Evolutionary conservation across 164 flowering plant species (phyloP).

Genomic region (Houttuynia cordata): DNA sequence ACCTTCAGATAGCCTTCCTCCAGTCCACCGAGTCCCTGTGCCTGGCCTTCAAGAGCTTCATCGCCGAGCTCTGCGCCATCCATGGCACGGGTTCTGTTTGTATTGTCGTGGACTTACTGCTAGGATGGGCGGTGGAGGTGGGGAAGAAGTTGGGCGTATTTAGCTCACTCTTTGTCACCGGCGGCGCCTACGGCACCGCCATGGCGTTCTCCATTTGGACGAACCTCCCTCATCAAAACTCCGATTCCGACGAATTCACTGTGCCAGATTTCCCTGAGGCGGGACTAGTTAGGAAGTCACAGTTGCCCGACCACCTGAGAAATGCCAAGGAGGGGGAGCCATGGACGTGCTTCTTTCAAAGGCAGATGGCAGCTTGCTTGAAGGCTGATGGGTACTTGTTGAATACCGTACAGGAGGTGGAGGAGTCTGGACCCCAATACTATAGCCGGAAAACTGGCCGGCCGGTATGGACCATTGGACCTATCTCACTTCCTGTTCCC

Average conservation of each 20-base stretch:
- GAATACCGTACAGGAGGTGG: constrained; percentile 8
- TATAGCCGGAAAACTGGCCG: not conserved
- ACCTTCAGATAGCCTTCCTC: constrained; percentile 1
- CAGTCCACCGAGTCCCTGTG: constrained; percentile 7
- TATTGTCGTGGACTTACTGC: constrained; percentile 10
- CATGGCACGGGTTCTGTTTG: constrained; percentile 1
- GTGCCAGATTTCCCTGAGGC: constrained; percentile 10
- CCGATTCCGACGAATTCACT: constrained; percentile 6
- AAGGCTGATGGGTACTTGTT: constrained; percentile 4
- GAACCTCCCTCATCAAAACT: constrained; percentile 3
- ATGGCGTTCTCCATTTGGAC: constrained; percentile 6
- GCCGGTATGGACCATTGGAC: constrained; percentile 13
- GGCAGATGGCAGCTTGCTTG: not conserved
- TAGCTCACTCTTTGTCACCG: constrained; percentile 1
- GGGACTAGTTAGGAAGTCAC: constrained; percentile 2
- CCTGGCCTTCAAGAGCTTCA: constrained; percentile 5
- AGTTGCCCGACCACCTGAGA: constrained; percentile 6
- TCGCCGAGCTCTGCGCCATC: not conserved
- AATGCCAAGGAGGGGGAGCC: not conserved
- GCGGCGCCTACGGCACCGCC: constrained; percentile 13
- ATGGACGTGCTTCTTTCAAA: not conserved
- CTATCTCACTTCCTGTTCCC: not conserved
- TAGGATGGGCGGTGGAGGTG: constrained; percentile 10
- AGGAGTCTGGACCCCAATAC: not conserved
- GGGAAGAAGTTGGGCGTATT: constrained; percentile 4